Percentiles rank a stretch among this genome's conserved stretches.
Conservation (phyloP, 257 asterid species). For the Przewalskia tangutica region DNA sequence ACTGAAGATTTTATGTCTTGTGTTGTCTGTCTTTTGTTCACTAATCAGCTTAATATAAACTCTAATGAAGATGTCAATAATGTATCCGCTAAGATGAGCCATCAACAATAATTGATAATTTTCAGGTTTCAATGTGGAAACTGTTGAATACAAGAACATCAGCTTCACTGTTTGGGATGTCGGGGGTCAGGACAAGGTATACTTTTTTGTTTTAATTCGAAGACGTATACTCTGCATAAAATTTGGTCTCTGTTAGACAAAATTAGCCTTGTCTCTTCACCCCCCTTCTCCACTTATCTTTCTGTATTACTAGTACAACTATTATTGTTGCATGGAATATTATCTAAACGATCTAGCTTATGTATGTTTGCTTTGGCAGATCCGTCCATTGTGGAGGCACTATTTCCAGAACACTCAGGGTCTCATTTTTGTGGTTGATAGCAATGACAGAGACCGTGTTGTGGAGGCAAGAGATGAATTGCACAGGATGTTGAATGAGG, state of each 20-base stretch:
- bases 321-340: neutral
- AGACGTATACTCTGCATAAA: neutral
- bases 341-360: neutral
- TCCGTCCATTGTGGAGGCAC: slow-evolving; percentile 6
- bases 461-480: slow-evolving; percentile 9
- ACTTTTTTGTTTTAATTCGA: neutral
- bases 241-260: neutral
- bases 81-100: neutral
- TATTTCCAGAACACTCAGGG: slow-evolving; percentile 10
- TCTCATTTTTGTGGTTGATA: slow-evolving; percentile 9
- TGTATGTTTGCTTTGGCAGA: neutral
- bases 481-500: slow-evolving; percentile 10
- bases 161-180: slow-evolving; percentile 7
- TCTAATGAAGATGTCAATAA: neutral
- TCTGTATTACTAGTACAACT: neutral
- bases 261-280: neutral
- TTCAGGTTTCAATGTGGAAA: slow-evolving; percentile 6
- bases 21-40: neutral
- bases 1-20: neutral
- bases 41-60: neutral
- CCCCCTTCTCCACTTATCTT: neutral
- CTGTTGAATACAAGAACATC: slow-evolving; percentile 6
- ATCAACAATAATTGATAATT: neutral
- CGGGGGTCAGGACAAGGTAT: slow-evolving; percentile 6
- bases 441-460: slow-evolving; percentile 7